phyloP scores from a whole-genome alignment of 345 rosid species.

The Acer negundo region DNA sequence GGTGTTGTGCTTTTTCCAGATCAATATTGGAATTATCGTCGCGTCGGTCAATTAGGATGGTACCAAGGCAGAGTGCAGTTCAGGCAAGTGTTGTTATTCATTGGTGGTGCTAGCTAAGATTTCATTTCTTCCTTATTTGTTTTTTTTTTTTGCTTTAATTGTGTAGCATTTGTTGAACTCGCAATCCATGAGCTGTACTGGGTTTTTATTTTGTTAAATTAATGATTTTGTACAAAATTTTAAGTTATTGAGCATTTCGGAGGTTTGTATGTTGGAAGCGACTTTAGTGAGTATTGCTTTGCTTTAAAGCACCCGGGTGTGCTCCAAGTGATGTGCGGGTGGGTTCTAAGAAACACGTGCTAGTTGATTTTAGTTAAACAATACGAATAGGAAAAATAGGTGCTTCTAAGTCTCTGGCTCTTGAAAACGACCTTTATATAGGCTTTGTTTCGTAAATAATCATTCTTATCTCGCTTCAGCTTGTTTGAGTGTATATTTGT shows the following conservation, averaged over 20 bases:
- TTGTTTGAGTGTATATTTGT: background rate
- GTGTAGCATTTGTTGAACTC: background rate
- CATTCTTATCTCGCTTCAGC: background rate
- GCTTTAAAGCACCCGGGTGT: background rate
- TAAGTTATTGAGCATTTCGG: background rate
- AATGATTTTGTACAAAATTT: background rate
- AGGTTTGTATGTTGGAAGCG: background rate
- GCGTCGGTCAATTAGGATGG: constrained; percentile 47
- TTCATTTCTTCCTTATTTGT: background rate
- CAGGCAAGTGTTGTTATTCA: constrained; percentile 40
- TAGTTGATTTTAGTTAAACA: no score
- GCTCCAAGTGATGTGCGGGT: background rate
- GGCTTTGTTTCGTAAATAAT: background rate
- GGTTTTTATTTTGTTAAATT: background rate
- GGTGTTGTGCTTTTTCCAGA: constrained; percentile 39
- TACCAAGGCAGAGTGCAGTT: constrained; percentile 44
- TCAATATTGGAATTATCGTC: constrained; percentile 64
- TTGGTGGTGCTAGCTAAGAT: background rate
- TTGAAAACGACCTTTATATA: background rate
- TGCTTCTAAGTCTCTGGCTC: no score
- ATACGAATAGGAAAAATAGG: no score
- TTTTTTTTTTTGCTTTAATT: background rate
- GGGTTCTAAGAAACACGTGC: background rate
- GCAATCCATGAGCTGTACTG: background rate
- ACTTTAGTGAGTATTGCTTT: background rate